phyloP scores from a whole-genome alignment of 1,284 basidiomycete genomes.

The Ceratobasidium sp. region DNA sequence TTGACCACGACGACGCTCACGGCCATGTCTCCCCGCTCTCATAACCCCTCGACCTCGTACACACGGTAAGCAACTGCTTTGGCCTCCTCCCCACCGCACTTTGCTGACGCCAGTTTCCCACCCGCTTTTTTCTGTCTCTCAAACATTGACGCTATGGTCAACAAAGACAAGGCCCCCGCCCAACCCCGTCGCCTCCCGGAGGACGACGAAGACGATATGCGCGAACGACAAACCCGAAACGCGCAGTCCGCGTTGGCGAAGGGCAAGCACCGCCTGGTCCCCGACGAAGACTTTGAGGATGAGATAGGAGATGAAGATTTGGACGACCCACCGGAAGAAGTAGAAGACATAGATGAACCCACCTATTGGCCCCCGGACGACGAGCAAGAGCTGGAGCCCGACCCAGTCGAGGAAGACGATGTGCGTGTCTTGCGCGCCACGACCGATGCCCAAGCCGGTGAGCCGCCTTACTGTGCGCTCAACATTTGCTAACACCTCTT shows the following conservation, averaged over 20 bases:
- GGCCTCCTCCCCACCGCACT: background rate
- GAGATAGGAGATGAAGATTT: background rate
- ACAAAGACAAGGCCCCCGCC: background rate
- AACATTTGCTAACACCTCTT: background rate
- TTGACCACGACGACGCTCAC: background rate
- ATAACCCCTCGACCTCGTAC: background rate
- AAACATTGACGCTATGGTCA: background rate
- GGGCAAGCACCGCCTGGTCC: background rate
- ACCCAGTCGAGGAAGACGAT: background rate
- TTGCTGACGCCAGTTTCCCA: background rate
- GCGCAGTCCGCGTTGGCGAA: background rate
- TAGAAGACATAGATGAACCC: background rate
- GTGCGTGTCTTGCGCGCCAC: background rate
- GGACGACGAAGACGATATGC: background rate
- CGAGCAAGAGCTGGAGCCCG: background rate
- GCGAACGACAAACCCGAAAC: background rate
- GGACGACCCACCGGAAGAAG: background rate
- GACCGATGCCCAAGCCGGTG: background rate
- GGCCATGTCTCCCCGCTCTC: background rate
- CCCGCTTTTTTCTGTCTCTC: constrained; percentile 14
- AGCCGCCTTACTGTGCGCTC: background rate
- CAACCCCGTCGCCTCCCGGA: background rate
- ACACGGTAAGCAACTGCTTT: background rate
- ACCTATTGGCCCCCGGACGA: no score
- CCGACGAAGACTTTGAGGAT: background rate